Evolutionary conservation across 1,284 basidiomycete species (phyloP), one percentile per base, ranked within the genome.

Genomic region (Papiliotrema laurentii): DNA sequence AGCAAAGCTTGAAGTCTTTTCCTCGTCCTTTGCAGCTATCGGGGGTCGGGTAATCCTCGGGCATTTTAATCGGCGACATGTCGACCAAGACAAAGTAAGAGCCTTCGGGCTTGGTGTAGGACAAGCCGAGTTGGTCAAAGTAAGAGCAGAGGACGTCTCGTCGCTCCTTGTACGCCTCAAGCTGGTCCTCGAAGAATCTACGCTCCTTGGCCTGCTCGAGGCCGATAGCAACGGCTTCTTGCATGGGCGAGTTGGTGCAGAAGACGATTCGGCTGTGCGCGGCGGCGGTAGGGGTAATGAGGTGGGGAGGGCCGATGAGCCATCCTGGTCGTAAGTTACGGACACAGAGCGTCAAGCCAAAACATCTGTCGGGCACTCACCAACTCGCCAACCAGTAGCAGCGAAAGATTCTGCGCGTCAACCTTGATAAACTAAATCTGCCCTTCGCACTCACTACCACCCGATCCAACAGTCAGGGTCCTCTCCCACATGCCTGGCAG

Each of bases 401-500:
- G 94, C 89, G 71, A 99, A 99, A n/a, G 89, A 84, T 78, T 92
- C 88, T 90, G 49, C 14, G 22, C 19, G 2, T 44, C 49, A 50
- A 54, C 41, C 45, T 18, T 31, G n/a, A n/a, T n/a, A 11, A 14
- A 34, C 38, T 37, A 3, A 27, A 21, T 38, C 24, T 21, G 24
- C 10, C 38, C 4, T 27, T 13, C 6, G 18, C 5, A 76, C 83
- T 76, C 64, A 83, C 83, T 86, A 57, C 87, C 87, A 11, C 84
- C 88, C 9, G 85, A 88, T 24, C 84, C 82, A 37, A 90, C 83
- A 2, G 88, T 89, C 46, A 91, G 78, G 0, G 89, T 91, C 35
- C 88, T 84, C 58, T 97, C 89, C 93, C 93, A 98, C 91, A 97
- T 96, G n/a, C 90, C 89, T 9, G 90, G 91, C 26, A 97, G 79